Base-by-base conservation (phyloP, 2,329 filamentous ascomycete genomes). In the Exophiala xenobiotica region DNA sequence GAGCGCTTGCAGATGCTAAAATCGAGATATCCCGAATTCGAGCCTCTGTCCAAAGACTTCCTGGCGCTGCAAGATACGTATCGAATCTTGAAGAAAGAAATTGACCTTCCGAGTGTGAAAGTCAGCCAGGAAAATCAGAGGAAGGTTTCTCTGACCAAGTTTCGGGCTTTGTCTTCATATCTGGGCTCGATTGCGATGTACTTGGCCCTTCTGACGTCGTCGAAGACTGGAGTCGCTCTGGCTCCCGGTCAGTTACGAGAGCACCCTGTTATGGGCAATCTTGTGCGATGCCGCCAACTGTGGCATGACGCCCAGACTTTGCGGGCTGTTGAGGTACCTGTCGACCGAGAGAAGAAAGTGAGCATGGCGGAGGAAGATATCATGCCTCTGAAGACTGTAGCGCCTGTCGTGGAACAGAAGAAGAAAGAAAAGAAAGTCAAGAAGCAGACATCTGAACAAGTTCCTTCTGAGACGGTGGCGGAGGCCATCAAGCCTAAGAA, bases 161-260 rank as follows among this genome's bases (percentile, higher is more conserved):
- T 87, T 66, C 85, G 89, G 68, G 83, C 91, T 8, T 76, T 95
- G 31, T 86, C 88, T 4, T 88, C 90, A 53, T 97, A 99, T 66
- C 76, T 97, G 19, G 90, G 88, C 37, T 80, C 89, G 1, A 77
- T 99, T 60, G 86, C 88, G 42, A 91, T 96, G 82, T 99, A 99
- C 70, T 96, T 99, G 68, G 88, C 91, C 29, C 80, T 97, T 27
- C 74, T 99, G n/a, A 89, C 90, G 8, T 95, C 90, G 0, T 46
- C 54, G 18, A 85, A 89, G 1, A 79, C 84, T 52, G 73, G 74
- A 9, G 78, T 83, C 52, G 78, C 88, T 0, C 71, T 95, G 58
- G 79, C 88, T 48, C 87, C 92, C 4, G 76, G 79, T n/a, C 85
- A 95, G 61, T 73, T 99, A 35, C 85, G 89, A 54, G 88, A 96